Evolutionary conservation across 768 basidiomycete species (phyloP).

Genomic region (Trametes meyenii): DNA sequence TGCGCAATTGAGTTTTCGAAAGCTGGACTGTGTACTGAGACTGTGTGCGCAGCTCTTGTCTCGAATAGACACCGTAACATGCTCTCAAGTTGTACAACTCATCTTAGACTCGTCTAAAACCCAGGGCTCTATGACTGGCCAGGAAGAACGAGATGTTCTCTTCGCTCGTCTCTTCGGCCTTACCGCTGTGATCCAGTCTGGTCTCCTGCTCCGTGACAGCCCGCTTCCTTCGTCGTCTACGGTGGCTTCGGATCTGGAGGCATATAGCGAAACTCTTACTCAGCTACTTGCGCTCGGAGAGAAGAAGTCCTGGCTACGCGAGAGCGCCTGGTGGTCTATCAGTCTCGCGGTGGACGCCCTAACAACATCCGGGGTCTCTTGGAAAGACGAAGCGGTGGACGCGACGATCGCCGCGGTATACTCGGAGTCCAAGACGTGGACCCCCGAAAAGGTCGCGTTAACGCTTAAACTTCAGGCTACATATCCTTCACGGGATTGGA

Average conservation of each 20-base stretch:
- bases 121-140: conserved; percentile 78
- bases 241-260: conserved; percentile 55
- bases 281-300: conserved; percentile 72
- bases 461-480: conserved; percentile 67
- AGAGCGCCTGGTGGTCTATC: conserved; percentile 89
- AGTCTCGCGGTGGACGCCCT: conserved; percentile 64
- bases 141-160: conserved; percentile 90
- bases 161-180: conserved; percentile 94
- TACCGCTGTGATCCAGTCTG: conserved; percentile 82
- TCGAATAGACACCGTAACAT: conserved; percentile 75
- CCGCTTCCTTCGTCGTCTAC: conserved; percentile 58
- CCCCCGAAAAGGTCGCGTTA: conserved; percentile 86
- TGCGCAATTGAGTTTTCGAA: conserved; percentile 35
- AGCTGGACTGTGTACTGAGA: conserved; percentile 10
- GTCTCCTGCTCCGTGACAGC: conserved; percentile 67
- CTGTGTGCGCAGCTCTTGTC: conserved; percentile 66
- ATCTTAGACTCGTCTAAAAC: conserved; percentile 71
- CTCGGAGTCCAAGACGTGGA: conserved; percentile 62
- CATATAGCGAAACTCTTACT: conserved; percentile 59
- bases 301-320: conserved; percentile 87
- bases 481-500: conserved; percentile 70
- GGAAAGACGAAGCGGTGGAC: conserved; percentile 70
- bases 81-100: conserved; percentile 75
- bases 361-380: conserved; percentile 58
- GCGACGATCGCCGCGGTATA: conserved; percentile 55